phyloP scores from a whole-genome alignment of 176 grass and related monocot species.

The Zoysia japonica region DNA sequence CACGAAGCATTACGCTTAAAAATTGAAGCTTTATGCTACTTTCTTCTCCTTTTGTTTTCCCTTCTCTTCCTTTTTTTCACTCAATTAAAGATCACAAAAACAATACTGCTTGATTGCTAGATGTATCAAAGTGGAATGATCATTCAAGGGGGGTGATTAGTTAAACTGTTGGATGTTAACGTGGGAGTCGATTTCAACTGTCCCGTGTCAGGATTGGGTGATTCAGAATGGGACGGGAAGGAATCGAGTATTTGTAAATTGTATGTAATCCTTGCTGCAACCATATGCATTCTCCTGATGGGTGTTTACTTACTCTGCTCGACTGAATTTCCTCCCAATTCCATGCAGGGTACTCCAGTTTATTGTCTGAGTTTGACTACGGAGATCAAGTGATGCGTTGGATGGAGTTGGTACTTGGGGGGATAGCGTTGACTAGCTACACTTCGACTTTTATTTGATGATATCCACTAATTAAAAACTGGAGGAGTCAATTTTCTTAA shows the following conservation, averaged over 20 bases:
- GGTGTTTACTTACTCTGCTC: not conserved
- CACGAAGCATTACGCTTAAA: slow-evolving; percentile 22
- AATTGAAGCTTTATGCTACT: slow-evolving; percentile 8
- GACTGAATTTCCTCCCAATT: slow-evolving; percentile 12
- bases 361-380: not conserved
- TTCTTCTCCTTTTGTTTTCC: not conserved
- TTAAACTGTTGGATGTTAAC: slow-evolving; percentile 19
- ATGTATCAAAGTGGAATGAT: slow-evolving; percentile 35
- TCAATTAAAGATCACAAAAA: slow-evolving; percentile 3
- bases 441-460: not conserved
- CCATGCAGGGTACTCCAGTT: not conserved
- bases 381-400: not conserved
- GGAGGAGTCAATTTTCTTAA: not conserved
- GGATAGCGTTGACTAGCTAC: not conserved
- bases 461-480: not conserved
- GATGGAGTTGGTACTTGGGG: not conserved
- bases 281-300: slow-evolving; percentile 5
- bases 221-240: not conserved
- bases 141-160: slow-evolving; percentile 33
- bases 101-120: slow-evolving; percentile 29
- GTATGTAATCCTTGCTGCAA: slow-evolving; percentile 40
- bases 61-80: not conserved
- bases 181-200: slow-evolving; percentile 18
- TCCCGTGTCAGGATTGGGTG: not conserved
- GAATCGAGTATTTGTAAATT: slow-evolving; percentile 30